Percentiles rank a stretch among this genome's conserved stretches.
Conservation (phyloP, 306 rosid genomes). For the Betula pendula region DNA sequence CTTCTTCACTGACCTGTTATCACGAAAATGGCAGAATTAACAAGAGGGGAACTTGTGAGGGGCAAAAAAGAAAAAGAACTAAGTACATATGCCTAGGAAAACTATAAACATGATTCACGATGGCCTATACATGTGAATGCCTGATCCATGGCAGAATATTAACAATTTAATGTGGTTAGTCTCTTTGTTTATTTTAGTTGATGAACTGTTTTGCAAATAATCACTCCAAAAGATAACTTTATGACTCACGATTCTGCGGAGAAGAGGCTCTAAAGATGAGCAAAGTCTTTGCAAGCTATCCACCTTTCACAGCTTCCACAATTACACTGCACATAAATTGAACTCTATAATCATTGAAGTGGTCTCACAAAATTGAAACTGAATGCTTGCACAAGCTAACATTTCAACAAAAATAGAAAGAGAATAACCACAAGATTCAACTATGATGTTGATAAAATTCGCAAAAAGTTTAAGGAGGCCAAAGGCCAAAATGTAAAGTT, state of each 20-base stretch:
- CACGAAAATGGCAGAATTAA: constrained; percentile 33
- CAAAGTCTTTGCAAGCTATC: constrained; percentile 83
- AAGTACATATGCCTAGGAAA: neutral
- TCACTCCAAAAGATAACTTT: neutral
- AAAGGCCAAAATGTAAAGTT: neutral
- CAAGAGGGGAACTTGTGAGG: neutral
- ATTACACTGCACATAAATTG: constrained; percentile 59
- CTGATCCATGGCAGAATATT: neutral
- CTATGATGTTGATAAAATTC: neutral
- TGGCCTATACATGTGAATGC: neutral
- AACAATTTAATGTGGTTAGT: neutral
- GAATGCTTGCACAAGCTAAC: constrained; percentile 12
- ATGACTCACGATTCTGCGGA: constrained; percentile 80
- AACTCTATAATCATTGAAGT: constrained; percentile 27
- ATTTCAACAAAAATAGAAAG: neutral
- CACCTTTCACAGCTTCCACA: constrained; percentile 86
- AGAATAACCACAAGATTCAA: neutral
- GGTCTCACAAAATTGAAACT: constrained; percentile 20
- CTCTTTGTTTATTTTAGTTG: neutral
- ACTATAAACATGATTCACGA: neutral
- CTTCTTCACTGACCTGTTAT: constrained; percentile 81
- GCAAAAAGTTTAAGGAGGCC: neutral
- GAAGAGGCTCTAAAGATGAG: constrained; percentile 85
- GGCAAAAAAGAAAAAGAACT: neutral
- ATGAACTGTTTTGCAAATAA: no score